Evolutionary conservation across 2,329 filamentous ascomycete species (phyloP), one percentile per base, ranked within the genome.

Genomic region (Samsoniella hepiali): DNA sequence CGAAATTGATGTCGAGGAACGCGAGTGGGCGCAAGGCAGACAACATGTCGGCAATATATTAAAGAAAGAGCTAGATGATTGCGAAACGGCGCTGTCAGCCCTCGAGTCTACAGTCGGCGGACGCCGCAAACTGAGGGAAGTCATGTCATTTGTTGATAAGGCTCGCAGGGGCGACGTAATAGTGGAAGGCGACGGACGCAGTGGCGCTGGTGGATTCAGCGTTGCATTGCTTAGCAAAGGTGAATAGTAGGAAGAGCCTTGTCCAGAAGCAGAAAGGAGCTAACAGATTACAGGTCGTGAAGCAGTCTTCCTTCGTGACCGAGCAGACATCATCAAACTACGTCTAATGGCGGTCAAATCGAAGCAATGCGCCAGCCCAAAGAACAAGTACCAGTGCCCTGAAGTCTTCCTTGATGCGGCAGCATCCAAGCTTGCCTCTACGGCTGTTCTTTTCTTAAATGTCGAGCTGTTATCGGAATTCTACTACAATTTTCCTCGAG

Each of bases 371-470:
- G 84, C 88, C 64, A 86, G 81, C 68, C 83, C 89, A 68, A 89
- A 89, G 72, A 97, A 97, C 81, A 97, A 97, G 79, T 97, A 98
- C 78, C 87, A 95, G 78, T 99, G 95, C 72, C 95, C 95, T 0
- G 95, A 99, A 74, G 86, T 99, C 17, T 99, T 99, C 80, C 86
- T 99, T n/a, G 93, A 99, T 71, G 93, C 96, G 3, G 95, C 97
- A 2, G 93, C 95, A 1, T 91, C 93, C 69, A 98, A 98, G 77
- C 85, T 99, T 56, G 96, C 94, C 3, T 90, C 92, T 1, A 99
- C 95, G 0, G 94, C 95, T 2, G 95, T 99, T 9, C 86, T 99
- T 0, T 99, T 99, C 82, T 84, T 99, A 36, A 97, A 99, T 72
- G 95, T 98, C 11, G 96, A 99, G 78, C 84, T 99, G 27, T 85